A percentile compares a stretch with the other conserved stretches of the same genome.
Conservation (phyloP, 495 filamentous ascomycete species). For the Chaetomium tenue region DNA sequence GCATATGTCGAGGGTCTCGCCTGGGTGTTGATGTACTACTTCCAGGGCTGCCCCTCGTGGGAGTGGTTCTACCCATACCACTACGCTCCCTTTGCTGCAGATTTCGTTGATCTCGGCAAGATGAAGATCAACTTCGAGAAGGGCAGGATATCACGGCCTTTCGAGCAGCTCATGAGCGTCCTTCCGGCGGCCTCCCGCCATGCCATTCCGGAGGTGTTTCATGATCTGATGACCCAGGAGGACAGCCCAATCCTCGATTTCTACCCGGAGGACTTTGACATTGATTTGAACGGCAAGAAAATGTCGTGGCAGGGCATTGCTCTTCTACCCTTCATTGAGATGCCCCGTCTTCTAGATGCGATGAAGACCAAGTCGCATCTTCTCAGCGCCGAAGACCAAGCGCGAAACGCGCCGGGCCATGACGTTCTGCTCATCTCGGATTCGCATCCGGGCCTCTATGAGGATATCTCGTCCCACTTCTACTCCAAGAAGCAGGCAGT, state of each 20-base stretch:
- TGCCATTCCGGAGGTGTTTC: conserved; percentile 82
- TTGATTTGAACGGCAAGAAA: conserved; percentile 97
- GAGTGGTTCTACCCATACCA: conserved; percentile 99
- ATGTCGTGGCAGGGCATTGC: conserved; percentile 97
- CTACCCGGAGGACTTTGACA: conserved; percentile 89
- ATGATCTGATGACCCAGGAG: conserved; percentile 78
- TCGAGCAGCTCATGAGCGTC: conserved; percentile 98
- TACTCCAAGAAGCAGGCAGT: conserved; percentile 82
- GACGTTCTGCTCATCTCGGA: conserved; percentile 85
- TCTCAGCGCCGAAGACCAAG: conserved; percentile 71
- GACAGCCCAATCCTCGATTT: conserved; percentile 95
- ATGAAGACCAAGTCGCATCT: conserved; percentile 80
- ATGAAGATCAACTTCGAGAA: conserved; percentile 81
- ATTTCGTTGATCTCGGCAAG: conserved; percentile 81
- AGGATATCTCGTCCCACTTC: conserved; percentile 75
- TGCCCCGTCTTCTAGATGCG: conserved; percentile 76
- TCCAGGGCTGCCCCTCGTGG: conserved; percentile 97
- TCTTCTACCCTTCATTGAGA: conserved; percentile 93
- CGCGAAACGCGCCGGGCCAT: conserved; percentile 74
- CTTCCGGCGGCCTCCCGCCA: conserved; percentile 89
- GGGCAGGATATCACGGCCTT: conserved; percentile 83
- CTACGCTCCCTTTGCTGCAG: conserved; percentile 94
- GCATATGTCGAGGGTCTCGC: conserved; percentile 95
- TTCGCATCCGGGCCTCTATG: conserved; percentile 69
- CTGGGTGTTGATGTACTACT: conserved; percentile 98